Conservation (phyloP, 129 eudicot species). For the Flaveria trinervia region DNA sequence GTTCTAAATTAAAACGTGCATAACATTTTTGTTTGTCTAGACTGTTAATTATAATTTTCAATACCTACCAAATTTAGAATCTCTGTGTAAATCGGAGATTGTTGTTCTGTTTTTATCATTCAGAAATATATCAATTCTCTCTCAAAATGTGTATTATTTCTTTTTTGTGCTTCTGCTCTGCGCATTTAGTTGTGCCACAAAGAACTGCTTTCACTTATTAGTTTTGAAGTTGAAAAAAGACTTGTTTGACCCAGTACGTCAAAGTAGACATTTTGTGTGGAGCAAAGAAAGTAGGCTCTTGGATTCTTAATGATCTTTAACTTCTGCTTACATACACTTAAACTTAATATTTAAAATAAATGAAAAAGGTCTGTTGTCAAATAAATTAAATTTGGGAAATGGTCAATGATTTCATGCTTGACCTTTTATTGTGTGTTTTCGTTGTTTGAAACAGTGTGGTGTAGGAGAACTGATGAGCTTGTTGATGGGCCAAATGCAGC, state of each 20-base stretch:
- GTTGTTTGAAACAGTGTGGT: slow-evolving; percentile 68
- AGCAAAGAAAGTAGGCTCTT: neutral
- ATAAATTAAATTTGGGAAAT: neutral
- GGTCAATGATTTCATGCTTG: slow-evolving; percentile 13
- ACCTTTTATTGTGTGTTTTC: neutral
- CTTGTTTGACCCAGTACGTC: slow-evolving; percentile 10
- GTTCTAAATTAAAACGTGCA: neutral
- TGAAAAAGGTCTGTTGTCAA: neutral
- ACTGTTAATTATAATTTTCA: neutral
- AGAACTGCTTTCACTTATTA: neutral
- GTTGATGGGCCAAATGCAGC: slow-evolving; percentile 99
- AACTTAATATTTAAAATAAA: neutral
- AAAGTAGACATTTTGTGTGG: neutral
- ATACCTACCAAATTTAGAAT: neutral
- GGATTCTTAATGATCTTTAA: slow-evolving; percentile 1
- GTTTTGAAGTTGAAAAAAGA: neutral
- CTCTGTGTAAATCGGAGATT: no score
- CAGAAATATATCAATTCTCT: neutral
- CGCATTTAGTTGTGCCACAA: neutral
- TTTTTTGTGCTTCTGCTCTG: neutral
- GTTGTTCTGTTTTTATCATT: no score
- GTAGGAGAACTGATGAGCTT: slow-evolving; percentile 99
- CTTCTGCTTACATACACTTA: neutral
- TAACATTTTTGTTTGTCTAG: neutral
- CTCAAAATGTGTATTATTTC: neutral